Percentiles rank a stretch among this genome's conserved stretches.
Conservation (phyloP, 495 filamentous ascomycete genomes). For the Tetracladium setigerum region DNA sequence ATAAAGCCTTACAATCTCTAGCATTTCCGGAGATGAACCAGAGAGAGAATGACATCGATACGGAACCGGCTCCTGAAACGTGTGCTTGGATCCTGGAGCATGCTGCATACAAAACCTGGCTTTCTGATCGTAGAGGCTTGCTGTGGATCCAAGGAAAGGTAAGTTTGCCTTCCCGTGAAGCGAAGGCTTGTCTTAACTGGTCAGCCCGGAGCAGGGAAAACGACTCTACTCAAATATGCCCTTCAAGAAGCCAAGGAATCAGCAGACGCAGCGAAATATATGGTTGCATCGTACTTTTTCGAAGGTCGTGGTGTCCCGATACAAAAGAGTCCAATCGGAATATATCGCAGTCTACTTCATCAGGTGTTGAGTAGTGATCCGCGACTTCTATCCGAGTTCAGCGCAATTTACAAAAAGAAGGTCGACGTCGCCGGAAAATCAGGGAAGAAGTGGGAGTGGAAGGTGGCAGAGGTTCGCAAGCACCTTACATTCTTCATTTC, state of each 20-base stretch:
- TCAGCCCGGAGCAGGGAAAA: conserved; percentile 37
- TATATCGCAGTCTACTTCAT: conserved; percentile 29
- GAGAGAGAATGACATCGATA: too few species aligned
- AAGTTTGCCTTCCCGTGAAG: too few species aligned
- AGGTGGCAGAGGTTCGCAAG: conserved; percentile 16
- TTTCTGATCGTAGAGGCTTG: too few species aligned
- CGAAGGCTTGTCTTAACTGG: too few species aligned
- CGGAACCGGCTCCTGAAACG: too few species aligned
- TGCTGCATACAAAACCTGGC: too few species aligned
- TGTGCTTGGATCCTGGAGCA: too few species aligned
- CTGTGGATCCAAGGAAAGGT: too few species aligned
- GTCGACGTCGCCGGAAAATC: not conserved
- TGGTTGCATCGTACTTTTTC: conserved; percentile 29
- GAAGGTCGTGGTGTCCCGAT: conserved; percentile 25
- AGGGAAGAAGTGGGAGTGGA: conserved; percentile 19
- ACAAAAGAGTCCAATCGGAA: conserved; percentile 24
- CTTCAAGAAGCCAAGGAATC: not conserved
- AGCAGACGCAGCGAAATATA: not conserved
- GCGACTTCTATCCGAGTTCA: conserved; percentile 13
- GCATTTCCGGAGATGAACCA: too few species aligned
- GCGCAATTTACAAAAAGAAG: not conserved
- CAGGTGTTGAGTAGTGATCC: conserved; percentile 22
- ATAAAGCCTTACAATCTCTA: too few species aligned
- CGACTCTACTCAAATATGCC: conserved; percentile 26
- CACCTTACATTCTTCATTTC: conserved; percentile 7